Evolutionary conservation across 2,329 filamentous ascomycete species (phyloP).

Genomic region (Pseudopithomyces chartarum): DNA sequence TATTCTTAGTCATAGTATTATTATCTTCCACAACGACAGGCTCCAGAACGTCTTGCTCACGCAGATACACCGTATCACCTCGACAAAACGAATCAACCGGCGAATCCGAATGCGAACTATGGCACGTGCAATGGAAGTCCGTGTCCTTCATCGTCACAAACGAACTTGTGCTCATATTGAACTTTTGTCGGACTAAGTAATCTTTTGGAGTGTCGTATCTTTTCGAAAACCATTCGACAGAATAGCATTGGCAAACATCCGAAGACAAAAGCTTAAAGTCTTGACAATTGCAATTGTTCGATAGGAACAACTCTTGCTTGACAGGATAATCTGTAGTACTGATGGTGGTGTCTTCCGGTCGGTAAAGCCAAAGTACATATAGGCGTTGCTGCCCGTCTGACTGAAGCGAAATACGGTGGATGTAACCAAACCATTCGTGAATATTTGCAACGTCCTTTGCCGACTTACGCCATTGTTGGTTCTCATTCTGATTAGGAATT

Average conservation of each 20-base stretch:
- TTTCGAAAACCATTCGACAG: slow-evolving; percentile 63
- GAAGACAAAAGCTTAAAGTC: slow-evolving; percentile 57
- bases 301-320: slow-evolving; percentile 75
- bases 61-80: slow-evolving; percentile 66
- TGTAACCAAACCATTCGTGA: slow-evolving; percentile 69
- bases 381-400: slow-evolving; percentile 52
- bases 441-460: background rate
- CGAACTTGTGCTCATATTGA: slow-evolving; percentile 62
- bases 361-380: slow-evolving; percentile 76
- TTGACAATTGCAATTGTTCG: slow-evolving; percentile 74
- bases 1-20: slow-evolving; percentile 21
- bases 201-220: slow-evolving; percentile 48
- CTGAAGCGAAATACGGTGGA: slow-evolving; percentile 56
- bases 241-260: slow-evolving; percentile 63
- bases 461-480: slow-evolving; percentile 7
- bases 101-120: slow-evolving; percentile 10
- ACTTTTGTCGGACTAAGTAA: slow-evolving; percentile 74
- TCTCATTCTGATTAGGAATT: slow-evolving; percentile 53
- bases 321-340: slow-evolving; percentile 70
- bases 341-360: slow-evolving; percentile 72
- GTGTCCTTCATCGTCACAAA: slow-evolving; percentile 63
- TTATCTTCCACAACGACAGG: slow-evolving; percentile 63
- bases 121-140: slow-evolving; percentile 62
- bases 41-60: slow-evolving; percentile 54
- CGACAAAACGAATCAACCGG: slow-evolving; percentile 41